Base-by-base conservation (phyloP, 768 basidiomycete species). In the Mrakia gelida region DNA sequence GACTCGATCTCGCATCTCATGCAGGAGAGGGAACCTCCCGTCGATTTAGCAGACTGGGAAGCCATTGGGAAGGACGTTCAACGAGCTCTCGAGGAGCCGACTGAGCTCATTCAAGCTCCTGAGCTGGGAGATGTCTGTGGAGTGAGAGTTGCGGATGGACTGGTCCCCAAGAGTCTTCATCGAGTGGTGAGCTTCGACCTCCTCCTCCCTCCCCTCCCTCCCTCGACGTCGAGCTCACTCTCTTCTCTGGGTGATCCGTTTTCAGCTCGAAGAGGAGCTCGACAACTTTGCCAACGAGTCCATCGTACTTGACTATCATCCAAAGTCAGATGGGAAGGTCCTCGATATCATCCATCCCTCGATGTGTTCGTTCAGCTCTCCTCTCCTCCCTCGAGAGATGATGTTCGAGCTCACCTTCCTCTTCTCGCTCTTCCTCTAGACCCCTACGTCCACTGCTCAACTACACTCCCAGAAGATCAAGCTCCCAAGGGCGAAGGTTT, bases 371-470 rank as follows among this genome's bases (percentile, higher is more conserved):
- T 71, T 45, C 28, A 28, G 15, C 28, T 23, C 49, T n/a, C 8
- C 71, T 43, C 18, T 26, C 26, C 38, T 38, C 26, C 38, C 26
- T 8, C 3, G 38, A 38, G 38, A 38, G 38, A 38, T 38, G 38
- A 38, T n/a, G 38, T 38, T 38, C 38, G 38, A 38, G 38, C 85
- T 99, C 98, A n/a, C 81, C 88, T 96, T 54, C 86, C 98, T 67
- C 98, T 98, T 88, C 91, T 98, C 93, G 93, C 80, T 75, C 6
- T 23, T 43, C 54, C 3, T 30, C 32, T 28, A 73, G 72, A 73
- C 32, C 72, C 72, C 21, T 61, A 59, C 72, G 54, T 73, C 6
- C 30, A 32, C 32, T 54, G 54, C 4, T 10, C 23, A 28, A 73
- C 72, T 10, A 11, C 34, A 21, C 54, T 73, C 54, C 30, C 38